Percentiles rank a stretch among this genome's conserved stretches.
Conservation (phyloP, 2,329 filamentous ascomycete species). For the Trichoderma pleuroti region DNA sequence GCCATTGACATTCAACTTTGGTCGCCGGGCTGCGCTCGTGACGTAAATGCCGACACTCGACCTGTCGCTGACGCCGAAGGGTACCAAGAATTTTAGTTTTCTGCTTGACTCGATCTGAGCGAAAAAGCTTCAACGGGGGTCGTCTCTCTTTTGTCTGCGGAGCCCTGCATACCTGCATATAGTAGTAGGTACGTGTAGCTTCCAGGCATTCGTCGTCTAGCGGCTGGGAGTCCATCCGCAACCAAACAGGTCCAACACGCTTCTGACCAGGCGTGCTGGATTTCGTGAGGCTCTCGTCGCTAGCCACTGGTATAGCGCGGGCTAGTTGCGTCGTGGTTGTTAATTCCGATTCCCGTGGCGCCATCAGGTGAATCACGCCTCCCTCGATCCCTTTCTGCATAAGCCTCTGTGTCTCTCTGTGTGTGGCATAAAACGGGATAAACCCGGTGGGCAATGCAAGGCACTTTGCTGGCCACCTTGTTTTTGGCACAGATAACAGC, state of each 20-base stretch:
- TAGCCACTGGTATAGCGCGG: background rate
- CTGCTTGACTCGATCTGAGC: background rate
- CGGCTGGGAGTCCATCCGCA: background rate
- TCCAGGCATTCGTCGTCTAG: background rate
- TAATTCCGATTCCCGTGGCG: background rate
- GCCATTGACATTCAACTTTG: background rate
- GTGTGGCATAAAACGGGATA: background rate
- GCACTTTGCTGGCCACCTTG: conserved; percentile 11
- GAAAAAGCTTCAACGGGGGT: background rate
- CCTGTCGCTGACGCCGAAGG: conserved; percentile 4
- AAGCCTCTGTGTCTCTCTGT: background rate
- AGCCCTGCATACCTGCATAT: background rate
- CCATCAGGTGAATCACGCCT: background rate
- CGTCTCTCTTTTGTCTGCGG: background rate
- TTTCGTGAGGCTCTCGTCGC: background rate
- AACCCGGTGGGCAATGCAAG: conserved; percentile 11
- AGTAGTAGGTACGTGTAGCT: too few relatives aligned
- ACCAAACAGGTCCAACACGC: background rate
- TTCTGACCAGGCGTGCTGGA: background rate
- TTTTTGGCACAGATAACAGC: background rate
- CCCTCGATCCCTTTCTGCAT: background rate
- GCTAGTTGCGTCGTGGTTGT: background rate
- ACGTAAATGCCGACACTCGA: background rate
- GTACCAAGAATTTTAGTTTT: background rate
- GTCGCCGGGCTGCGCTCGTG: background rate